Percentiles rank a stretch among this genome's conserved stretches.
phyloP scores from a whole-genome alignment of 2,329 filamentous ascomycete genomes.

The Arthrobotrys sphaeroides region DNA sequence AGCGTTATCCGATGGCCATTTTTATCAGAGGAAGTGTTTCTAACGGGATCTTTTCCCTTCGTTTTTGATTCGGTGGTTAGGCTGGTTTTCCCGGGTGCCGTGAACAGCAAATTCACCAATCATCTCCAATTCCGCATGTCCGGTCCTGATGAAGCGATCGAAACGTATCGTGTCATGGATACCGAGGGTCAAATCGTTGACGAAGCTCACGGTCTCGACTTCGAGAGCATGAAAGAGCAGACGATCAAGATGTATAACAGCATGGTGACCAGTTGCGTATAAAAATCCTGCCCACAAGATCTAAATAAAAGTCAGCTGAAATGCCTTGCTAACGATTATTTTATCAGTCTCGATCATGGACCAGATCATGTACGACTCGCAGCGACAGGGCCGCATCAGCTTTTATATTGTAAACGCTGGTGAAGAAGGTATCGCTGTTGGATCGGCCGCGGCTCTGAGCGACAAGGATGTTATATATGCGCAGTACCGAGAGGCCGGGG shows the following conservation, averaged over 20 bases:
- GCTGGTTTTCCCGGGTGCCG: constrained; percentile 80
- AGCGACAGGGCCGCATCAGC: constrained; percentile 88
- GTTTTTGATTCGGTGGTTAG: constrained; percentile 16
- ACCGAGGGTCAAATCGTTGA: constrained; percentile 87
- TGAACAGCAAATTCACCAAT: constrained; percentile 91
- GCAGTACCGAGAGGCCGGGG: constrained; percentile 92
- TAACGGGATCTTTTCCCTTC: too few relatives aligned
- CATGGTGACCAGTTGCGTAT: constrained; percentile 67
- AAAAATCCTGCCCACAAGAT: neutral
- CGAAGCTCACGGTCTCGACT: constrained; percentile 73
- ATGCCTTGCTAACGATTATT: neutral
- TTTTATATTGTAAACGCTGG: constrained; percentile 97
- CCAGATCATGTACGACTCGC: constrained; percentile 96
- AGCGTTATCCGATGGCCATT: neutral
- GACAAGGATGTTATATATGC: constrained; percentile 89
- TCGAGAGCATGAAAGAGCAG: constrained; percentile 71
- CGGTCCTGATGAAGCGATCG: constrained; percentile 76
- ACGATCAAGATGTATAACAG: constrained; percentile 71
- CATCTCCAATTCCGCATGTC: constrained; percentile 80
- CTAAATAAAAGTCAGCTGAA: neutral
- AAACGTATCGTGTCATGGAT: constrained; percentile 91
- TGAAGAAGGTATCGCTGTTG: constrained; percentile 92
- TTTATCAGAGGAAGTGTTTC: neutral
- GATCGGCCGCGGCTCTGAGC: constrained; percentile 83
- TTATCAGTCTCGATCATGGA: constrained; percentile 82